Conservation (phyloP, 2,329 filamentous ascomycete genomes). For the Aspergillus aculeatus region DNA sequence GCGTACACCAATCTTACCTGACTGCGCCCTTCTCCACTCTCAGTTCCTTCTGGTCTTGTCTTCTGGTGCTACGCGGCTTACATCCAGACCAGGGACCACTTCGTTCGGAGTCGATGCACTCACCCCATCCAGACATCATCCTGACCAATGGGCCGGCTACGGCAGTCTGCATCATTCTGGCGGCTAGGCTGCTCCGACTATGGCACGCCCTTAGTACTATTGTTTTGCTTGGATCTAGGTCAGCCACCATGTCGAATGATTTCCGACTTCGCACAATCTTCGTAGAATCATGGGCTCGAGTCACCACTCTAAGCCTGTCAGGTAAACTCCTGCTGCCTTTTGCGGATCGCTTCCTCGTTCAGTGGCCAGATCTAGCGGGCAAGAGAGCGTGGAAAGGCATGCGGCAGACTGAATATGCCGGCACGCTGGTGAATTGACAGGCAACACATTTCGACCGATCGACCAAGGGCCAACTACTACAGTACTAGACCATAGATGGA, state of each 20-base stretch:
- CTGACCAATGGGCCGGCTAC: conserved; percentile 88
- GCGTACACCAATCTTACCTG: conserved; percentile 75
- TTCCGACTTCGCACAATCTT: conserved; percentile 73
- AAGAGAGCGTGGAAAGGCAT: conserved; percentile 40
- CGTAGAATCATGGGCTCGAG: conserved; percentile 88
- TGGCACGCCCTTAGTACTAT: conserved; percentile 34
- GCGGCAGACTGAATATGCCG: conserved; percentile 41
- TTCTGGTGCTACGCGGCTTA: conserved; percentile 53
- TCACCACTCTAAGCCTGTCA: conserved; percentile 77
- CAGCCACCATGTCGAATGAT: conserved; percentile 31
- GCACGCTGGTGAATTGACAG: conserved; percentile 37
- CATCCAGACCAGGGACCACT: conserved; percentile 34
- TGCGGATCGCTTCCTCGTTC: conserved; percentile 77
- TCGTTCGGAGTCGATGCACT: conserved; percentile 23
- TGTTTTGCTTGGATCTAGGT: conserved; percentile 11
- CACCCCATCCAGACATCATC: conserved; percentile 68
- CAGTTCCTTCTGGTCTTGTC: conserved; percentile 62
- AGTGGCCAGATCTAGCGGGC: conserved; percentile 67
- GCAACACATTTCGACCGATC: neutral
- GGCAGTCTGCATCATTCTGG: conserved; percentile 70
- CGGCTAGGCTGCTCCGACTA: conserved; percentile 56
- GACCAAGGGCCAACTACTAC: too few species aligned
- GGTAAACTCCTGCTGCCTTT: conserved; percentile 72
- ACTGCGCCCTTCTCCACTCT: conserved; percentile 71
- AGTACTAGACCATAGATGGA: neutral